Evolutionary conservation across 352 stramenopile species (phyloP), one percentile per base, ranked within the genome.

Genomic region (Phytophthora ramorum): DNA sequence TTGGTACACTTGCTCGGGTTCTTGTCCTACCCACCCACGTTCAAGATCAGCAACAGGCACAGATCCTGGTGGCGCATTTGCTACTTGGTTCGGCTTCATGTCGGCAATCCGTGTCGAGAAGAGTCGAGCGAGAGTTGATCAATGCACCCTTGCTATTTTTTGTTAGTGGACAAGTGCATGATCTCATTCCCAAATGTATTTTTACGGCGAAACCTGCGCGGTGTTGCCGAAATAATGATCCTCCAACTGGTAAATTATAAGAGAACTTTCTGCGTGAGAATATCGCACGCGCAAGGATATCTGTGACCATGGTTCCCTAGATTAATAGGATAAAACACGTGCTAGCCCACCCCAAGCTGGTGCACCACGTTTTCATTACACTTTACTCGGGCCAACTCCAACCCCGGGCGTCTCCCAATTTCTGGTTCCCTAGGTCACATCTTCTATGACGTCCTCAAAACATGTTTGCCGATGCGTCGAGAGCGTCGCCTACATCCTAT

Each of bases 71-170:
- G 65, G 59, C 24, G 10, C 46, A 46, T 69, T 47, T 43, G 34
- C 41, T 50, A 62, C 47, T 60, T 73, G 45, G 19, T 45, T 65
- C 8, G 47, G 9, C 44, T 51, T 69, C 59, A 73, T 73, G 4
- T 41, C 6, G 34, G 13, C 12, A 14, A 32, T 9, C 46, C 0
- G 43, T 63, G 13, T 38, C 32, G 22, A 28, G 22, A 32, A 40
- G 19, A 54, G 14, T 12, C 12, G 12, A 52, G 7, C 24, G n/a
- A 45, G 49, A 67, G 40, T n/a, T 50, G 40, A 12, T 38, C n/a
- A 69, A 51, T 69, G 52, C 46, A 52, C 55, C 45, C 54, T 16
- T 35, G 16, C 57, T 66, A 67, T 63, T 71, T 71, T 70, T 50
- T 26, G 13, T 24, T 24, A 37, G 10, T 58, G 14, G 16, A 45